Conservation (phyloP, 192 early-diverging fungal species). For the Coemansia asiatica region DNA sequence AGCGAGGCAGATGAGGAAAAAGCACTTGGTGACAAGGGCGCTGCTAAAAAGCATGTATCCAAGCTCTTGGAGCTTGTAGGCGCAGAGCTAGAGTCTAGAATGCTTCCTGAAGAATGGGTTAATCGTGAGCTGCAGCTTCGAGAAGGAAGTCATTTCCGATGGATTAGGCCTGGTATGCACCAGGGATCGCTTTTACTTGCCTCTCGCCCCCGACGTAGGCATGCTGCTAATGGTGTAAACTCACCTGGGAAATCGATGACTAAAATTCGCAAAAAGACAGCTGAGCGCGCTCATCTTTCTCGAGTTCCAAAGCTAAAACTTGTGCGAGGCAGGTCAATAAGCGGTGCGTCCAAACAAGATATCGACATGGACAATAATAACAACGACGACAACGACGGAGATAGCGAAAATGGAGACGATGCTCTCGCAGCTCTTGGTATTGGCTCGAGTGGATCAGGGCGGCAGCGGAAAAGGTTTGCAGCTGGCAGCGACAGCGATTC, state of each 20-base stretch:
- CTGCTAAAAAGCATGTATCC: slow-evolving; percentile 18
- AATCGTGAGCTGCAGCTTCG: slow-evolving; percentile 51
- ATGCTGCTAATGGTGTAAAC: slow-evolving; percentile 11
- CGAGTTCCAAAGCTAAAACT: slow-evolving; percentile 8
- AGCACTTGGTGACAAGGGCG: slow-evolving; percentile 35
- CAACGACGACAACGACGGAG: slow-evolving; percentile 2
- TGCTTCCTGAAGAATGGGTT: slow-evolving; percentile 49
- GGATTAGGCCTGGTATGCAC: slow-evolving; percentile 47
- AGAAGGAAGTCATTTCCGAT: slow-evolving; percentile 51
- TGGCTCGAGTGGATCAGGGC: background rate
- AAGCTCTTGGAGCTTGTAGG: slow-evolving; percentile 30
- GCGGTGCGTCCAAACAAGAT: slow-evolving; percentile 3
- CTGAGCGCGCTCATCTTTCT: slow-evolving; percentile 6
- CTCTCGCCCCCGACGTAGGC: slow-evolving; percentile 34
- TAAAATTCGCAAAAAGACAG: slow-evolving; percentile 29
- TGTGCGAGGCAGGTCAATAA: slow-evolving; percentile 31
- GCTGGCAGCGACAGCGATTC: slow-evolving; percentile 5
- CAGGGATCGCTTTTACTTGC: slow-evolving; percentile 49
- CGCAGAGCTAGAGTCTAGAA: slow-evolving; percentile 32
- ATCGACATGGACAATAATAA: background rate
- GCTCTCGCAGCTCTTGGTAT: slow-evolving; percentile 26
- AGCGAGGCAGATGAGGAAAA: slow-evolving; percentile 27
- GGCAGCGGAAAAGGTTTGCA: background rate
- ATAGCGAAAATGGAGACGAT: background rate
- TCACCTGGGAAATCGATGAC: slow-evolving; percentile 24